Conservation (phyloP, 1,284 basidiomycete genomes). For the Leccinum solheimii region DNA sequence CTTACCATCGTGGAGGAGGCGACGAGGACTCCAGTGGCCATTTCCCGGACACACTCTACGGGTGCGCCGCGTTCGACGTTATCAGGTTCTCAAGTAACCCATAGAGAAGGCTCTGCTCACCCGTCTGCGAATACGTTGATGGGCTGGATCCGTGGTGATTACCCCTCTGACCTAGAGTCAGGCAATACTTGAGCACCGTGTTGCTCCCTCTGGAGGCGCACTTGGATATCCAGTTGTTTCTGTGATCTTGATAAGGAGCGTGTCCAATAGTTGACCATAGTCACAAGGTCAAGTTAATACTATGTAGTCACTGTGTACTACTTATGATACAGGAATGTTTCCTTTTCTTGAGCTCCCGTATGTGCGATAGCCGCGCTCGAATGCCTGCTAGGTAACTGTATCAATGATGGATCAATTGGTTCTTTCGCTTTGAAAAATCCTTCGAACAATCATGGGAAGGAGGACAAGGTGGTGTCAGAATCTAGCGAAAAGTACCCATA, state of each 20-base stretch:
- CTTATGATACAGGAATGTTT: neutral
- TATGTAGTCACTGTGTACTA: no score
- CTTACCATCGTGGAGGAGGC: conserved; percentile 10
- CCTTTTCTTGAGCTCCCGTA: neutral
- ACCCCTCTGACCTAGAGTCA: neutral
- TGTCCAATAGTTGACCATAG: neutral
- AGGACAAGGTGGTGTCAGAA: neutral
- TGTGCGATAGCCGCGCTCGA: neutral
- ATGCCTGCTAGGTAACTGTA: neutral
- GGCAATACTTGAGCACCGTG: neutral
- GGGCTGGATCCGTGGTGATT: conserved; percentile 3
- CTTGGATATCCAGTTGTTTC: neutral
- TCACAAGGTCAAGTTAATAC: neutral
- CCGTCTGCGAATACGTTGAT: neutral
- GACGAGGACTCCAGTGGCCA: neutral
- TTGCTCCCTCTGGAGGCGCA: neutral
- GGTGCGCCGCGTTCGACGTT: neutral
- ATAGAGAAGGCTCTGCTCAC: neutral
- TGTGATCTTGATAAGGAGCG: no score
- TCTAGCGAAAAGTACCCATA: neutral
- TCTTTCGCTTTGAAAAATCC: neutral
- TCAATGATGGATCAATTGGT: neutral
- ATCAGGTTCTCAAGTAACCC: conserved; percentile 11
- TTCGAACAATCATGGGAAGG: neutral
- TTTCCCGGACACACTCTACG: neutral